Evolutionary conservation across 768 basidiomycete genomes (phyloP).

Genomic region (Collybia nuda): DNA sequence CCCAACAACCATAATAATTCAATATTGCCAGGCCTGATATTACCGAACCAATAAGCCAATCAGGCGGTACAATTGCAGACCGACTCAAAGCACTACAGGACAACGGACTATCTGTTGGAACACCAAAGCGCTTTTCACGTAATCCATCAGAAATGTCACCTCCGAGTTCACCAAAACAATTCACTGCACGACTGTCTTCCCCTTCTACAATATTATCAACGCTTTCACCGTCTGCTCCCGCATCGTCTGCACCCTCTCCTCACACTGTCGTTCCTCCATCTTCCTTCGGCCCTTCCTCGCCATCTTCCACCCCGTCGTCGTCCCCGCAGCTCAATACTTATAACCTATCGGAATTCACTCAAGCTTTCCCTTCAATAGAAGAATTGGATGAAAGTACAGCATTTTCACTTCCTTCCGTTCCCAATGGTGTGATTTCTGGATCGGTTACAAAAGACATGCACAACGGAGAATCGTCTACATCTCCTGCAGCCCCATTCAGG

Average conservation of each 20-base stretch:
- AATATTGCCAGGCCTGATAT: no score
- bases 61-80: conserved; percentile 78
- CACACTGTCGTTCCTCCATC: conserved; percentile 71
- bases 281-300: conserved; percentile 75
- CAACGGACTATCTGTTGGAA: conserved; percentile 63
- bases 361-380: conserved; percentile 75
- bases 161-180: conserved; percentile 38
- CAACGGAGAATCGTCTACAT: conserved; percentile 25
- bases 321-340: conserved; percentile 44
- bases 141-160: conserved; percentile 45
- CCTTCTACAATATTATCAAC: conserved; percentile 24
- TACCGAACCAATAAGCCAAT: conserved; percentile 33
- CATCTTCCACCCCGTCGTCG: conserved; percentile 66
- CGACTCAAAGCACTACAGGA: conserved; percentile 74
- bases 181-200: conserved; percentile 28
- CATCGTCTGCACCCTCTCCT: conserved; percentile 42
- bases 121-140: conserved; percentile 58
- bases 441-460: conserved; percentile 23
- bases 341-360: conserved; percentile 56
- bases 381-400: conserved; percentile 62
- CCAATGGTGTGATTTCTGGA: conserved; percentile 34
- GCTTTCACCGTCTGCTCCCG: conserved; percentile 29
- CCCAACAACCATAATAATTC: no score
- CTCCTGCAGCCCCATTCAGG: conserved; percentile 29
- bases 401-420: conserved; percentile 49